Percentiles rank a stretch among this genome's conserved stretches.
Conservation (phyloP, 805 yeast genomes). For the Jamesozyma hellenica region DNA sequence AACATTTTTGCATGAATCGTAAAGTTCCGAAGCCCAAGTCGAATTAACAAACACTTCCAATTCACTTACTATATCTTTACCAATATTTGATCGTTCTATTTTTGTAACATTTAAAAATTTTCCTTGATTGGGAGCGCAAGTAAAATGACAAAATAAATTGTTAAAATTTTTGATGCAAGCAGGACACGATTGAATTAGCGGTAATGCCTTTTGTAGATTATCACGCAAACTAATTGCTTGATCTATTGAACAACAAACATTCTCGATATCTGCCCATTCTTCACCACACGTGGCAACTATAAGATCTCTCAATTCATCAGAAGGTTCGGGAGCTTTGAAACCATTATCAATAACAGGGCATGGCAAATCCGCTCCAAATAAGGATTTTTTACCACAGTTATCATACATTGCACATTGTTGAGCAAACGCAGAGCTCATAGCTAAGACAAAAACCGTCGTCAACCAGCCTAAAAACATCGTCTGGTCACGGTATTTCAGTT, state of each 20-base stretch:
- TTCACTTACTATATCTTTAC: conserved; percentile 61
- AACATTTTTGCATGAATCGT: conserved; percentile 76
- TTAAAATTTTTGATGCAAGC: conserved; percentile 84
- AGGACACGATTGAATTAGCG: conserved; percentile 80
- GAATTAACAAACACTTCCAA: conserved; percentile 53
- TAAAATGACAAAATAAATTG: conserved; percentile 75
- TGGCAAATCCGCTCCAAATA: conserved; percentile 74
- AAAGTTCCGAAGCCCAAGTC: conserved; percentile 53
- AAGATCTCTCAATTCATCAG: conserved; percentile 33
- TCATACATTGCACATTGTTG: conserved; percentile 31
- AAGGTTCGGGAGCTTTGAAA: conserved; percentile 31
- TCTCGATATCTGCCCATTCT: conserved; percentile 40
- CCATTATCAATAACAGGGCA: conserved; percentile 55
- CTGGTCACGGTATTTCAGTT: too few relatives aligned
- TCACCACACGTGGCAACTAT: conserved; percentile 63
- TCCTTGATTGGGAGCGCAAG: conserved; percentile 82
- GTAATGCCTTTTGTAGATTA: conserved; percentile 65
- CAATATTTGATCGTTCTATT: conserved; percentile 29
- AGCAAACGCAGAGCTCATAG: neutral
- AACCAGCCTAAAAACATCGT: neutral
- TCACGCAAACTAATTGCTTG: conserved; percentile 50
- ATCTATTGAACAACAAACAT: conserved; percentile 59
- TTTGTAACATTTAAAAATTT: conserved; percentile 58
- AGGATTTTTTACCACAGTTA: conserved; percentile 65
- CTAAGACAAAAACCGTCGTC: neutral